phyloP scores from a whole-genome alignment of 2,329 filamentous ascomycete genomes.

The Fusarium illudens region DNA sequence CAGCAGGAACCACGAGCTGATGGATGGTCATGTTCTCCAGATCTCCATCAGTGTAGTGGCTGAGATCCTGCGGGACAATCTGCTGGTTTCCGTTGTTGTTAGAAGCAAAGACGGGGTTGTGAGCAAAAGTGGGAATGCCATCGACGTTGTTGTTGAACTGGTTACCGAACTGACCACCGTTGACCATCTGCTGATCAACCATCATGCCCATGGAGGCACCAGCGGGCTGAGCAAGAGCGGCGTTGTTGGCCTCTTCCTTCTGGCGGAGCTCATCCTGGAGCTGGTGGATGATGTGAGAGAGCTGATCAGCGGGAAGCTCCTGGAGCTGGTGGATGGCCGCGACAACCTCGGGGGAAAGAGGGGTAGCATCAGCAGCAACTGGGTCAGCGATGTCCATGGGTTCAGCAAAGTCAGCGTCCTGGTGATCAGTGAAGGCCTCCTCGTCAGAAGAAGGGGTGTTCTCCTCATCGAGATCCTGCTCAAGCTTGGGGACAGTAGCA shows the following conservation, averaged over 20 bases:
- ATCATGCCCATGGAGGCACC: background rate
- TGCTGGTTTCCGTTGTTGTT: too few relatives aligned
- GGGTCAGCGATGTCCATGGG: too few relatives aligned
- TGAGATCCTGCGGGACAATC: too few relatives aligned
- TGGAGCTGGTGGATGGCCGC: background rate
- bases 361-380: too few relatives aligned
- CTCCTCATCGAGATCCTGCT: too few relatives aligned
- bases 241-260: too few relatives aligned
- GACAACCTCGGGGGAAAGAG: background rate
- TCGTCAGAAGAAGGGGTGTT: too few relatives aligned
- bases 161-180: background rate
- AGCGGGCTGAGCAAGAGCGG: too few relatives aligned
- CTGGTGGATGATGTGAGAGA: background rate
- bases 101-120: background rate
- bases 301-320: background rate
- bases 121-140: background rate
- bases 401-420: too few relatives aligned
- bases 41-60: background rate
- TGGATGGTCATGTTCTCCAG: background rate
- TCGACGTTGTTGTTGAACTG: background rate
- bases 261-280: background rate
- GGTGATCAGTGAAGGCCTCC: too few relatives aligned
- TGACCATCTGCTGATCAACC: background rate
- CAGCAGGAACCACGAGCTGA: too few relatives aligned
- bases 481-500: too few relatives aligned